A percentile compares a stretch with the other conserved stretches of the same genome.
Evolutionary conservation across 331 rosid species (phyloP).

Genomic region (Phaseolus coccineus): DNA sequence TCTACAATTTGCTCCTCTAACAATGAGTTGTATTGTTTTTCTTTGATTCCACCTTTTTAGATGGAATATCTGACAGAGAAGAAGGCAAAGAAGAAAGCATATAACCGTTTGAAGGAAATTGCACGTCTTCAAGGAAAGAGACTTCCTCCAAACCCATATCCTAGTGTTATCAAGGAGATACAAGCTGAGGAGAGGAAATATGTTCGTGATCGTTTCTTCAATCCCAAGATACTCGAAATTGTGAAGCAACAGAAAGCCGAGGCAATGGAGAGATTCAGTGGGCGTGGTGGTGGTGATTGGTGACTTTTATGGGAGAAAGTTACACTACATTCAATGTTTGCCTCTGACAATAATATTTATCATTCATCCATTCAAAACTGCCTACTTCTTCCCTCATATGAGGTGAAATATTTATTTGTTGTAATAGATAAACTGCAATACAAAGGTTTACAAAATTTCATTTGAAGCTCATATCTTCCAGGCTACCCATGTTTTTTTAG

Average conservation of each 20-base stretch:
- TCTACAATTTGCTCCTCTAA: conserved; percentile 27
- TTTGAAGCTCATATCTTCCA: conserved; percentile 11
- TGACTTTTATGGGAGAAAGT: not conserved
- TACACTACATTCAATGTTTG: not conserved
- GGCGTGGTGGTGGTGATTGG: conserved; percentile 43
- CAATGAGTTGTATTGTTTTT: not conserved
- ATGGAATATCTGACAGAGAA: conserved; percentile 79
- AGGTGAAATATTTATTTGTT: not conserved
- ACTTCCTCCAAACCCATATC: conserved; percentile 88
- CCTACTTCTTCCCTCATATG: not conserved
- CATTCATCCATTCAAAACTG: not conserved
- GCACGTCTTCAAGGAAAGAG: conserved; percentile 78
- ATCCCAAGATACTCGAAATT: conserved; percentile 66
- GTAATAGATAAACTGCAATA: conserved; percentile 21
- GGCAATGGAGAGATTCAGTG: conserved; percentile 52
- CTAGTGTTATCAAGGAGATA: conserved; percentile 79
- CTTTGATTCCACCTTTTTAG: conserved; percentile 50
- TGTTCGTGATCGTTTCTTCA: conserved; percentile 75
- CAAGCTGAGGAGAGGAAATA: conserved; percentile 87
- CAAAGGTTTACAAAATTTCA: conserved; percentile 6
- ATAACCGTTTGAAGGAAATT: conserved; percentile 70
- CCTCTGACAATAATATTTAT: not conserved
- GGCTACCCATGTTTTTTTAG: conserved; percentile 9
- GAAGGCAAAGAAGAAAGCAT: conserved; percentile 77
- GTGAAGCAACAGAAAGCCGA: conserved; percentile 65